phyloP scores from a whole-genome alignment of 2,329 filamentous ascomycete species.

The Thelonectria olida region DNA sequence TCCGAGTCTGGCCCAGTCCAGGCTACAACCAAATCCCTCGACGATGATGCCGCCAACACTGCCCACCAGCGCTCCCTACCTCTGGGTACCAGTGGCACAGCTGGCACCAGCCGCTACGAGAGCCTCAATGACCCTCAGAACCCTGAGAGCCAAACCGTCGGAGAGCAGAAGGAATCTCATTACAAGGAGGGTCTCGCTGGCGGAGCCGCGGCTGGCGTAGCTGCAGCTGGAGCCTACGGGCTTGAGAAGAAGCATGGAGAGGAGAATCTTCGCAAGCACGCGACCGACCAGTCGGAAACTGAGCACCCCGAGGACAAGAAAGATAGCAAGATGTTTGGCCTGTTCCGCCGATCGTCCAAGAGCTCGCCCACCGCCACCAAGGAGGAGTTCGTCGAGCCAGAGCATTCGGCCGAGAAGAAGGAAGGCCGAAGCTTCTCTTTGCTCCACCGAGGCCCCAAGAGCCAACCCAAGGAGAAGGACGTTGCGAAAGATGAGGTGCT shows the following conservation, averaged over 20 bases:
- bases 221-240: conserved; percentile 17
- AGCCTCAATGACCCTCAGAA: not conserved
- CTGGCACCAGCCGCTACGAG: not conserved
- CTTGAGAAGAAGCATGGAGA: conserved; percentile 5
- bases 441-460: conserved; percentile 19
- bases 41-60: not conserved
- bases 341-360: not conserved
- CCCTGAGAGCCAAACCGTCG: not conserved
- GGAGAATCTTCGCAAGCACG: not conserved
- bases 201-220: conserved; percentile 4
- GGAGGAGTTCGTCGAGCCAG: not conserved
- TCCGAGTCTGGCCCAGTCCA: not conserved
- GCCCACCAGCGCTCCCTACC: not conserved
- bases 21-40: not conserved
- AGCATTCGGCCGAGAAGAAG: conserved; percentile 15
- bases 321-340: not conserved
- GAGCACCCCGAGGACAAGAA: not conserved
- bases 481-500: conserved; percentile 4
- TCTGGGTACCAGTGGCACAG: not conserved
- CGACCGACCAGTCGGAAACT: not conserved
- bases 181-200: conserved; percentile 16
- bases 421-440: conserved; percentile 27
- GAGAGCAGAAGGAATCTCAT: not conserved
- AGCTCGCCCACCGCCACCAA: not conserved
- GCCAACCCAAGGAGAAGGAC: conserved; percentile 18